Evolutionary conservation across 768 basidiomycete species (phyloP).

Genomic region (Termitomyces titanicus): DNA sequence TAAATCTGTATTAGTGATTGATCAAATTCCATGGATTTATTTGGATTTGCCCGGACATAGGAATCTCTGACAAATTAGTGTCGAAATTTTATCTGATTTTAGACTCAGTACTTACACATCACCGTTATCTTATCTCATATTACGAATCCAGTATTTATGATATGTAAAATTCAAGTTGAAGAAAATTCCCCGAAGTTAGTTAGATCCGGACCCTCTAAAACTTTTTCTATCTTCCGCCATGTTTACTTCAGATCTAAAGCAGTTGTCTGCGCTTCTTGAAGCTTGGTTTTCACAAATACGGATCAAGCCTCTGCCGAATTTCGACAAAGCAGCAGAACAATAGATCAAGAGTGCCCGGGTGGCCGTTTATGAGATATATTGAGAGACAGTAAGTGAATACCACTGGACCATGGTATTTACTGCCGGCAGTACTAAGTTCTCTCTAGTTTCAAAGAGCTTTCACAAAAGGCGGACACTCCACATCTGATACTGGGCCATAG

Average conservation of each 20-base stretch:
- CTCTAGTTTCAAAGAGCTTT: neutral
- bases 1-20: no score
- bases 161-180: no score
- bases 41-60: no score
- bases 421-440: neutral
- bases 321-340: constrained; percentile 3
- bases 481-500: neutral
- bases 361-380: neutral
- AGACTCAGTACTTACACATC: no score
- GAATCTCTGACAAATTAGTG: no score
- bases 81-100: no score
- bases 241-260: neutral
- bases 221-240: neutral
- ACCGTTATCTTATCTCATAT: no score
- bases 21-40: no score
- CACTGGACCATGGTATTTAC: no score
- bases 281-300: constrained; percentile 4
- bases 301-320: neutral
- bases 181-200: no score
- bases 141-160: no score
- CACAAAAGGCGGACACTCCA: neutral
- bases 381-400: neutral
- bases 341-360: constrained; percentile 4
- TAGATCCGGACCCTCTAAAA: no score
- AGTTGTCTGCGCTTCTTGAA: constrained; percentile 10